phyloP scores from a whole-genome alignment of 2,329 filamentous ascomycete genomes.

The Penicillium sp. region DNA sequence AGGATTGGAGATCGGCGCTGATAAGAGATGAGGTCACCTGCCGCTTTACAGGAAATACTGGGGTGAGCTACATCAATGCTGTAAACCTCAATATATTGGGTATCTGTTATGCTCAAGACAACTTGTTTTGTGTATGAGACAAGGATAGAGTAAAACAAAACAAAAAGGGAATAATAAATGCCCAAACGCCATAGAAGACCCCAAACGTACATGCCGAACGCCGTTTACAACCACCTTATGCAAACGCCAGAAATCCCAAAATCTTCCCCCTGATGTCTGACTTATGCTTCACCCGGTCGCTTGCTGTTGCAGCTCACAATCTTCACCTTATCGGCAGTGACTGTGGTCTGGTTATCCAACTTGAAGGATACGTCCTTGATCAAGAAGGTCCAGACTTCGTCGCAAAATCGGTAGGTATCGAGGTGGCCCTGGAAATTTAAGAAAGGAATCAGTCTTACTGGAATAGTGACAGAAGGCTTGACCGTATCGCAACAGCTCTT shows the following conservation, averaged over 20 bases:
- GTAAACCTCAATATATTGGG: conserved; percentile 14
- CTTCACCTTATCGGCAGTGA: conserved; percentile 91
- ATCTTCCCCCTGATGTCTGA: not conserved
- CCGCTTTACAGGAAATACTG: not conserved
- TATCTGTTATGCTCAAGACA: conserved; percentile 19
- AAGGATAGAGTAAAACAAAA: not conserved
- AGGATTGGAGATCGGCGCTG: conserved; percentile 13
- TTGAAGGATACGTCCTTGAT: conserved; percentile 99
- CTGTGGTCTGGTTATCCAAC: conserved; percentile 76
- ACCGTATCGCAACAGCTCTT: not conserved
- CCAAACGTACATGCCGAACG: conserved; percentile 8
- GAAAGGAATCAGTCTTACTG: conserved; percentile 13
- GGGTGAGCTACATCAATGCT: not conserved
- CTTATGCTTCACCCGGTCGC: conserved; percentile 60
- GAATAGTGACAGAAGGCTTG: not conserved
- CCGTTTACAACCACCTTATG: not conserved
- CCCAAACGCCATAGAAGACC: conserved; percentile 8
- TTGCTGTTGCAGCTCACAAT: conserved; percentile 98
- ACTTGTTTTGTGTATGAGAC: conserved; percentile 1
- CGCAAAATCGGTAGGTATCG: conserved; percentile 98
- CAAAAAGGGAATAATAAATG: conserved; percentile 1
- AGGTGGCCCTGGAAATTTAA: conserved; percentile 72
- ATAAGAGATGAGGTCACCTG: conserved; percentile 26
- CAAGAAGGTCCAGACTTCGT: conserved; percentile 99
- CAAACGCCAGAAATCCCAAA: not conserved